These are phyloP conservation scores for Pyrenopolyporus hunteri DNA, from an alignment of 495 filamentous ascomycete species.

Conservation along the genomic window DNA sequence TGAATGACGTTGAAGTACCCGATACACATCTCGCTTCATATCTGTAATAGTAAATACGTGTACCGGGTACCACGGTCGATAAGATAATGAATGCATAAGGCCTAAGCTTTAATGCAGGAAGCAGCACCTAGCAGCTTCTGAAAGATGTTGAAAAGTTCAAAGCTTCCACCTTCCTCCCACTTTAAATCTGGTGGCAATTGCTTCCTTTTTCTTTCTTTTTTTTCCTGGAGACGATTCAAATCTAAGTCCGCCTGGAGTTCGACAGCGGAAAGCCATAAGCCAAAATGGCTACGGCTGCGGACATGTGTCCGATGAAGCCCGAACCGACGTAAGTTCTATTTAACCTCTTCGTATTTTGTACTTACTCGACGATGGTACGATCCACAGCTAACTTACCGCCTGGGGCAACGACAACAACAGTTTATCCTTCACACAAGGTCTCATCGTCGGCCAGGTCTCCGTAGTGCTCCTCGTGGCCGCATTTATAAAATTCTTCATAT, in stretches of 20 bases:
- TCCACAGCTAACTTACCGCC: too few relatives aligned
- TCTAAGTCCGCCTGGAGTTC: slow-evolving; percentile 2
- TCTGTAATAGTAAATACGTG: background rate
- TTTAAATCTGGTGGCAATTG: slow-evolving; percentile 3
- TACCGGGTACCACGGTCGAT: slow-evolving; percentile 27
- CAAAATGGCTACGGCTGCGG: slow-evolving; percentile 42
- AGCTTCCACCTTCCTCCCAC: slow-evolving; percentile 11
- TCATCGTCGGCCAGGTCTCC: slow-evolving; percentile 90
- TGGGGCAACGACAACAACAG: too few relatives aligned
- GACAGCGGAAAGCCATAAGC: background rate
- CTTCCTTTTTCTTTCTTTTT: background rate
- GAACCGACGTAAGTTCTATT: slow-evolving; percentile 52
- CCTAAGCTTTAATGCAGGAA: slow-evolving; percentile 4
- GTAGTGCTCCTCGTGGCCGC: slow-evolving; percentile 86
- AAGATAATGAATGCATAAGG: slow-evolving; percentile 38
- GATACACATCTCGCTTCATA: background rate
- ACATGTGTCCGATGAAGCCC: slow-evolving; percentile 50
- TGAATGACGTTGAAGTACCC: slow-evolving; percentile 25
- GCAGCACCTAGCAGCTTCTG: background rate
- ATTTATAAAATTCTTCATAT: slow-evolving; percentile 99
- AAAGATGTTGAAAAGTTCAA: slow-evolving; percentile 13
- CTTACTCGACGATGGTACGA: slow-evolving; percentile 8
- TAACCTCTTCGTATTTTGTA: slow-evolving; percentile 10
- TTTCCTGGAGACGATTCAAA: background rate
- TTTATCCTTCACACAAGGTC: slow-evolving; percentile 89